A percentile compares a stretch with the other conserved stretches of the same genome.
phyloP scores from a whole-genome alignment of 371 early-diverging fungal species.

The Mucor lusitanicus region DNA sequence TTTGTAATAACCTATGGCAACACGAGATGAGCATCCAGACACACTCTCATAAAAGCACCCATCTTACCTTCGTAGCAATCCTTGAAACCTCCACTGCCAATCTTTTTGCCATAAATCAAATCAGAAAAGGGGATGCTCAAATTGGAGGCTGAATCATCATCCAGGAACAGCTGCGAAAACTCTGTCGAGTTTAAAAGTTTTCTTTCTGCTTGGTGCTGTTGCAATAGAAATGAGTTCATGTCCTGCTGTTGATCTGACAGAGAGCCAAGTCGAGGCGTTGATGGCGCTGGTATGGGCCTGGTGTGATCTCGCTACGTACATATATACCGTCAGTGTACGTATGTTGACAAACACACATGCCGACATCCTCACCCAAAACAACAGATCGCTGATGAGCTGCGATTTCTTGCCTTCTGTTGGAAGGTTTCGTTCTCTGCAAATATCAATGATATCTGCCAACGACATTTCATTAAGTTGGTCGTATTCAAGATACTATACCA shows the following conservation, averaged over 20 bases:
- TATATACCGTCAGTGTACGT: neutral
- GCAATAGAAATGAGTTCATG: constrained; percentile 16
- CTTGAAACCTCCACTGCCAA: constrained; percentile 82
- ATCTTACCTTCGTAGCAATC: constrained; percentile 67
- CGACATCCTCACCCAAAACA: constrained; percentile 58
- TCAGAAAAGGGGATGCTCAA: constrained; percentile 66
- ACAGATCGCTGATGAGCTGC: constrained; percentile 57
- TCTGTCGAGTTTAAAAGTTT: constrained; percentile 52
- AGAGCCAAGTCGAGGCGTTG: constrained; percentile 59
- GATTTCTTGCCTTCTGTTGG: constrained; percentile 66
- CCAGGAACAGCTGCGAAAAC: constrained; percentile 54
- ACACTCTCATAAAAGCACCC: neutral
- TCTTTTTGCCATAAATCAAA: constrained; percentile 59
- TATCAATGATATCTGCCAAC: constrained; percentile 71
- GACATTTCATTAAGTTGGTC: constrained; percentile 19
- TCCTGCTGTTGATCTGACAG: constrained; percentile 13
- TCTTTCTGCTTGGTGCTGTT: constrained; percentile 22
- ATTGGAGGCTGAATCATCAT: constrained; percentile 26
- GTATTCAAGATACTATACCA: constrained; percentile 10
- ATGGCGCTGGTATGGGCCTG: constrained; percentile 68
- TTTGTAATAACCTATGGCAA: constrained; percentile 34
- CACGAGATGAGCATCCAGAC: neutral
- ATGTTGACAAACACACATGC: neutral
- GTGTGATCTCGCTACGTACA: constrained; percentile 61
- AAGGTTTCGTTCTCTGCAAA: constrained; percentile 67